Percentiles rank a stretch among this genome's conserved stretches.
Evolutionary conservation across 495 filamentous ascomycete genomes (phyloP).

Genomic region (Neurospora cerealis): DNA sequence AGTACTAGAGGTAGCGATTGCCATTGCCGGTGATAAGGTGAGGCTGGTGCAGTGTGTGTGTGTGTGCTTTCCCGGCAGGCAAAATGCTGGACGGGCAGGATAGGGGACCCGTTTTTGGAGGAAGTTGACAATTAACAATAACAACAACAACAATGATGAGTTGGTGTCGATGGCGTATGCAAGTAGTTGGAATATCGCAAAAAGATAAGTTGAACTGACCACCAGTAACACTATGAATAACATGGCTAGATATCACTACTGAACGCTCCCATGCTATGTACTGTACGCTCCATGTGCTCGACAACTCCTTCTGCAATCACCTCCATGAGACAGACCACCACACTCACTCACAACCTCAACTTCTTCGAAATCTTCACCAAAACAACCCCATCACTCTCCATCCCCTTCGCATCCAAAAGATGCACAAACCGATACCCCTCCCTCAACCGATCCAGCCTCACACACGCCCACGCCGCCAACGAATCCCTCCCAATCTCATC

Average conservation of each 20-base stretch:
- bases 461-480: constrained; percentile 78
- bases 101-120: neutral
- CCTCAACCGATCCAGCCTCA: constrained; percentile 69
- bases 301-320: neutral
- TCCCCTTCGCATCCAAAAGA: constrained; percentile 54
- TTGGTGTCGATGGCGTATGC: neutral
- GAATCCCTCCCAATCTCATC: constrained; percentile 65
- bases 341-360: constrained; percentile 18
- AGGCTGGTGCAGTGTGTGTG: neutral
- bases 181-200: neutral
- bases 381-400: constrained; percentile 50
- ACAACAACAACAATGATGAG: neutral
- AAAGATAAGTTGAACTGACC: neutral
- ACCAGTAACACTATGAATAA: neutral
- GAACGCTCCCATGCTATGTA: neutral
- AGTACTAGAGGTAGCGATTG: neutral
- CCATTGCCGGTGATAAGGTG: neutral
- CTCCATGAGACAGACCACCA: too few species aligned
- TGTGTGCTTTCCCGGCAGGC: neutral
- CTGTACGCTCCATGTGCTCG: neutral
- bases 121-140: neutral
- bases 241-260: neutral
- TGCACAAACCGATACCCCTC: constrained; percentile 68
- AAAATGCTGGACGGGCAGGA: neutral
- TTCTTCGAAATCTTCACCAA: constrained; percentile 59